A percentile compares a stretch with the other conserved stretches of the same genome.
Evolutionary conservation across 2,329 filamentous ascomycete genomes (phyloP).

Genomic region (Ramichloridium luteum): DNA sequence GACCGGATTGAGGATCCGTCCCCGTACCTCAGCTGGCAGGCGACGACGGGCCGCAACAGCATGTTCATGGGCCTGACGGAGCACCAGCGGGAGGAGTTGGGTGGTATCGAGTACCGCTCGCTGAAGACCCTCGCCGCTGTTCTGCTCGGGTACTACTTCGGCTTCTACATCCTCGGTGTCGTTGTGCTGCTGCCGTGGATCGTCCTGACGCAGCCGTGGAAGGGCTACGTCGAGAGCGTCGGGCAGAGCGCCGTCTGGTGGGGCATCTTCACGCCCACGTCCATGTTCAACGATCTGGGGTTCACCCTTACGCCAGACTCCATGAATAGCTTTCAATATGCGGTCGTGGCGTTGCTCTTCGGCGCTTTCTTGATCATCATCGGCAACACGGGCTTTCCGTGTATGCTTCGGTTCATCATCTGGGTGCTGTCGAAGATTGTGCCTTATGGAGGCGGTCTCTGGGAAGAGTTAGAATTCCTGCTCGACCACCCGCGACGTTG

Average conservation of each 20-base stretch:
- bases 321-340: slow-evolving; percentile 77
- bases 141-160: slow-evolving; percentile 65
- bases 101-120: slow-evolving; percentile 90
- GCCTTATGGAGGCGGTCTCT: slow-evolving; percentile 55
- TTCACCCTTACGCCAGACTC: slow-evolving; percentile 86
- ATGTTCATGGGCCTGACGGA: slow-evolving; percentile 79
- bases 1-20: slow-evolving; percentile 46
- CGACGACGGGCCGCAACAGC: slow-evolving; percentile 86
- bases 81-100: slow-evolving; percentile 86
- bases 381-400: slow-evolving; percentile 89
- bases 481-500: slow-evolving; percentile 91
- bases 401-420: slow-evolving; percentile 87
- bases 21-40: slow-evolving; percentile 89
- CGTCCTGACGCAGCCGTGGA: slow-evolving; percentile 48
- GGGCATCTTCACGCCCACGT: slow-evolving; percentile 77
- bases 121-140: slow-evolving; percentile 75
- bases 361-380: slow-evolving; percentile 83
- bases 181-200: slow-evolving; percentile 74
- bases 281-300: slow-evolving; percentile 89
- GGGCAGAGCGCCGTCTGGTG: slow-evolving; percentile 70
- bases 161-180: slow-evolving; percentile 67
- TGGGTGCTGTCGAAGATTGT: slow-evolving; percentile 63
- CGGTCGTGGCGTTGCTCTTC: slow-evolving; percentile 62
- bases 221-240: slow-evolving; percentile 44
- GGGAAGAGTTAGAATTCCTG: slow-evolving; percentile 82